These are phyloP conservation scores for Metschnikowia gruessii DNA, from an alignment of 805 yeast genomes.

Conservation along the genomic window DNA sequence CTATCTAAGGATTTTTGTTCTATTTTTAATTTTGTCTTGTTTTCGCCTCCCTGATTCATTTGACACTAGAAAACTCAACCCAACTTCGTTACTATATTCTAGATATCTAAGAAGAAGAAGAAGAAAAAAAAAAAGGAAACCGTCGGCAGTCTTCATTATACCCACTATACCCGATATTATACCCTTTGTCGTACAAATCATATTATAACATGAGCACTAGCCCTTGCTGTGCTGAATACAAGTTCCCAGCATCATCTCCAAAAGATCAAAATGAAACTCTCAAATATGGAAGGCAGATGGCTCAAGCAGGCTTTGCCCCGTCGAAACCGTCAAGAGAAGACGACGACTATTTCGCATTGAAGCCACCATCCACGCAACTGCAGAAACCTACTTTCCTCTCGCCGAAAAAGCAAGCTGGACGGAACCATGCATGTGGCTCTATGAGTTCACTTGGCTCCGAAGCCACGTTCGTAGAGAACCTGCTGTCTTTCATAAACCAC, in stretches of 20 bases:
- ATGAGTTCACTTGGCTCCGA: constrained; percentile 31
- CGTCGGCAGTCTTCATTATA: no score
- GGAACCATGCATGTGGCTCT: constrained; percentile 17
- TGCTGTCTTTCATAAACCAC: constrained; percentile 12
- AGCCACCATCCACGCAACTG: constrained; percentile 9
- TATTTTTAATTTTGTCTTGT: background rate
- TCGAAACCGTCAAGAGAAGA: constrained; percentile 1
- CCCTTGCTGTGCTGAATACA: constrained; percentile 17
- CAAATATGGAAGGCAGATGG: background rate
- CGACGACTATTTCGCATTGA: constrained; percentile 15
- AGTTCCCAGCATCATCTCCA: constrained; percentile 16
- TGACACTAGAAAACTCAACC: background rate
- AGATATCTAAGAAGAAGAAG: no score
- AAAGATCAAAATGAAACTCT: background rate
- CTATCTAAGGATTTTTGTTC: background rate
- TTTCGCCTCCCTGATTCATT: background rate
- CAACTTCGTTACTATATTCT: no score
- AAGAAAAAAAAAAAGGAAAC: no score
- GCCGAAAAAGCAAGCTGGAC: constrained; percentile 2
- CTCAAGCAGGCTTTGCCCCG: background rate
- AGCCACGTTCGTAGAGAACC: constrained; percentile 15
- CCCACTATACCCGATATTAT: no score
- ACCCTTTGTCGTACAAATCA: no score
- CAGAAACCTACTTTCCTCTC: constrained; percentile 7
- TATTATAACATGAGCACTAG: constrained; percentile 13